Base-by-base conservation (phyloP, 192 early-diverging fungal species). In the Dimargaris cristalligena region DNA sequence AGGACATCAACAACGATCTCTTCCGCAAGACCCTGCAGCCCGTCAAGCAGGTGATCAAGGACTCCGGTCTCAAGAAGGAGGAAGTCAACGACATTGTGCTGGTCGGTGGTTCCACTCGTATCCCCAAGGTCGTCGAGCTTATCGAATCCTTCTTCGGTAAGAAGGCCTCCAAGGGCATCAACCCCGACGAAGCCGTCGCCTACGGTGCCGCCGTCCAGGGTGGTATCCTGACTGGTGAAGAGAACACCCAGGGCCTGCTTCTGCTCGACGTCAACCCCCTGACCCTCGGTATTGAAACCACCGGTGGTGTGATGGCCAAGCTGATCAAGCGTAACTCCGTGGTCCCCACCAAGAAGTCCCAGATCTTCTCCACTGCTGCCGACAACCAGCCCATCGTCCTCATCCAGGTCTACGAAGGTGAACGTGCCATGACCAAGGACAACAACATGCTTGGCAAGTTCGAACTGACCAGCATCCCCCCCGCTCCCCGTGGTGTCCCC, bases 181-280 rank as follows among this genome's bases (percentile, higher is more conserved):
- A 97, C 81, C 92, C 92, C 65, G 94, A 97, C 75, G 94, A 97
- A 78, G 94, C 92, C 65, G 94, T 97, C 60, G 94, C 94, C 49
- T 94, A 90, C 64, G 94, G 94, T 78, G 94, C 94, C 52, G 92
- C 94, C 58, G 89, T 97, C 59, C 92, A 94, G 77, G 94, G 84
- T 59, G 94, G 86, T 73, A 84, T 92, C 62, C 79, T 94, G 62
- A 74, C 77, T 65, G 90, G 89, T 63, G 81, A 85, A 48, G 65
- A 76, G 62, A 68, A 73, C 51, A 75, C 79, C 34, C 65, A 74
- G 41, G 76, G 81, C 29, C 67, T 96, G 51, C 65, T 94, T 58
- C 75, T 96, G 44, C 75, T 97, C 61, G 93, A 97, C 68, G 91
- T 96, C 59, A 89, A 86, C 86, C 93, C 93, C 52, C 78, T 97